These are phyloP conservation scores for Microcyclospora tardicrescens DNA, from an alignment of 2,329 filamentous ascomycete species.

Conservation along the genomic window DNA sequence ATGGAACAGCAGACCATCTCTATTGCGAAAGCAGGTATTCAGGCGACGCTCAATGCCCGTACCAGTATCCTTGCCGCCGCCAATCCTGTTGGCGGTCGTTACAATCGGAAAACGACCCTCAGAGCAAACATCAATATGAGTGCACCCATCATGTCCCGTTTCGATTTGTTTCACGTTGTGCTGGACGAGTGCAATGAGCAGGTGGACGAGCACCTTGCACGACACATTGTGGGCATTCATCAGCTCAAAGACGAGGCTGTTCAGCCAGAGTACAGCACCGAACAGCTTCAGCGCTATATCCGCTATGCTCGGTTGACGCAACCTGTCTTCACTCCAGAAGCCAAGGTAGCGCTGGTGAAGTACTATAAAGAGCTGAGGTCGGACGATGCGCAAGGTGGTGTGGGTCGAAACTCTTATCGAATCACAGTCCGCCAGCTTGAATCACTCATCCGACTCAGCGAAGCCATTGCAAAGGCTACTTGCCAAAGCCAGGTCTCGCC, in stretches of 20 bases:
- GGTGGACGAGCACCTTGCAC: conserved; percentile 78
- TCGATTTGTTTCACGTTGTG: conserved; percentile 96
- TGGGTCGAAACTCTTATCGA: conserved; percentile 89
- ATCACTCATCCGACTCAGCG: conserved; percentile 85
- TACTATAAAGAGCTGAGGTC: conserved; percentile 92
- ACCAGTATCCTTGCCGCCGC: conserved; percentile 92
- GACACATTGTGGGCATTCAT: conserved; percentile 91
- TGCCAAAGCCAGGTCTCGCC: conserved; percentile 82
- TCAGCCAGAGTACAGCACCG: conserved; percentile 85
- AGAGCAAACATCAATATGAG: conserved; percentile 97
- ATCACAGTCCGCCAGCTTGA: conserved; percentile 96
- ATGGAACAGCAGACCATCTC: conserved; percentile 99
- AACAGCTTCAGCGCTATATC: conserved; percentile 93
- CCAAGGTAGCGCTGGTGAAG: conserved; percentile 70
- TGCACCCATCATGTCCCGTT: conserved; percentile 97
- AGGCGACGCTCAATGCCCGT: conserved; percentile 89
- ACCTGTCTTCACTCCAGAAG: conserved; percentile 79
- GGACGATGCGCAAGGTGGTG: conserved; percentile 85
- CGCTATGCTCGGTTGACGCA: conserved; percentile 91
- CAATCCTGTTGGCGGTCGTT: conserved; percentile 90
- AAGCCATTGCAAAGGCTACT: conserved; percentile 97
- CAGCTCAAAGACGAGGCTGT: conserved; percentile 85
- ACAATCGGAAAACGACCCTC: conserved; percentile 90
- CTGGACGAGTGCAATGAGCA: conserved; percentile 91
- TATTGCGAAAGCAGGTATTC: conserved; percentile 95